Percentiles rank a stretch among this genome's conserved stretches.
Evolutionary conservation across 2,329 filamentous ascomycete genomes (phyloP).

Genomic region (Pseudogymnoascus sp.): DNA sequence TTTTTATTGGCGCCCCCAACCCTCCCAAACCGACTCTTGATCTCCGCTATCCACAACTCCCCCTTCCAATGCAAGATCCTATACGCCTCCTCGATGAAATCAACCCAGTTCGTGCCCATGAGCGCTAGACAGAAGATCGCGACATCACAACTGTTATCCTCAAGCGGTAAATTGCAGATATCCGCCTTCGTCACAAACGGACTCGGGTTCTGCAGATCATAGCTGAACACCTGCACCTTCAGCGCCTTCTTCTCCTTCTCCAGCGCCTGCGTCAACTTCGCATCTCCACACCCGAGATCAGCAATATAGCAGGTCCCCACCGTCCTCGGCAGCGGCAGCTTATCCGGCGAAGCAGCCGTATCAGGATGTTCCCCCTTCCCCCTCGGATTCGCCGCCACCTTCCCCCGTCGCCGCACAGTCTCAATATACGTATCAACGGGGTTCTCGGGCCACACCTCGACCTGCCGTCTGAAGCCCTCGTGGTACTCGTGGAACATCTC

Average conservation of each 20-base stretch:
- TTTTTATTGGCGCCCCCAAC: slow-evolving; percentile 38
- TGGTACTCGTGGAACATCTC: slow-evolving; percentile 97
- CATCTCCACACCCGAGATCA: slow-evolving; percentile 90
- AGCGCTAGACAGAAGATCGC: slow-evolving; percentile 92
- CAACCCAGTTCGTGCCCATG: slow-evolving; percentile 98
- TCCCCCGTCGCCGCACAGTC: slow-evolving; percentile 39
- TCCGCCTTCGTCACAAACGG: slow-evolving; percentile 79
- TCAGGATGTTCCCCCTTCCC: slow-evolving; percentile 13
- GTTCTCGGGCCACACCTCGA: slow-evolving; percentile 93
- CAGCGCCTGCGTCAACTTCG: slow-evolving; percentile 65
- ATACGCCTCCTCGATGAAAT: slow-evolving; percentile 93
- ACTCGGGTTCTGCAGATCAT: slow-evolving; percentile 73
- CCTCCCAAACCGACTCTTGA: slow-evolving; percentile 81
- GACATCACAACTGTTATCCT: slow-evolving; percentile 69
- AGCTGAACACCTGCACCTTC: slow-evolving; percentile 69
- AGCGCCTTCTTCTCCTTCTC: slow-evolving; percentile 55
- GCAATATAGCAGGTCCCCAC: slow-evolving; percentile 69
- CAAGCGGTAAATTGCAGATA: slow-evolving; percentile 73
- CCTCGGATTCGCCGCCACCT: slow-evolving; percentile 31
- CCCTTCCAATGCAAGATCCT: slow-evolving; percentile 86
- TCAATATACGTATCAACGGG: slow-evolving; percentile 80
- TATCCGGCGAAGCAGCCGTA: slow-evolving; percentile 17
- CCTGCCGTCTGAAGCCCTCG: slow-evolving; percentile 89
- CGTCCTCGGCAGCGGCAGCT: slow-evolving; percentile 59
- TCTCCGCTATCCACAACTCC: slow-evolving; percentile 94